These are phyloP conservation scores for Cicer chorassanicum DNA, from an alignment of 306 rosid genomes.

Conservation along the genomic window DNA sequence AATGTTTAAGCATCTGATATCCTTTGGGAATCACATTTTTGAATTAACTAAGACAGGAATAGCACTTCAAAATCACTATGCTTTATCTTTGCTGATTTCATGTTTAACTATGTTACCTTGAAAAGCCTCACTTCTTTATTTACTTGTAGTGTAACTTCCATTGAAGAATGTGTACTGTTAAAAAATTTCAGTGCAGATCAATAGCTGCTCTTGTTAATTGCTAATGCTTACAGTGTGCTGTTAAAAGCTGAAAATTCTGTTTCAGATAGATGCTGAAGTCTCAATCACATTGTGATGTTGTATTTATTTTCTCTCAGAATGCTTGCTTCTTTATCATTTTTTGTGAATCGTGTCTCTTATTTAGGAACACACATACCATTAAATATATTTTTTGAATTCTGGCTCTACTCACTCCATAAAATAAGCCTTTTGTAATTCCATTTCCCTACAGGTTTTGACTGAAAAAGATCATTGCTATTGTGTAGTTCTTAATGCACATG, in stretches of 20 bases:
- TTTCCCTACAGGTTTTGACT: conserved; percentile 76
- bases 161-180: neutral
- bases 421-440: conserved; percentile 40
- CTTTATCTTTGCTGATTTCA: conserved; percentile 38
- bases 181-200: conserved; percentile 5
- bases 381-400: conserved; percentile 26
- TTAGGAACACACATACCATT: conserved; percentile 21
- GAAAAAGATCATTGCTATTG: conserved; percentile 95
- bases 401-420: conserved; percentile 29
- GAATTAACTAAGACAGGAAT: conserved; percentile 27
- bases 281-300: conserved; percentile 25
- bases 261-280: conserved; percentile 25
- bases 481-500: conserved; percentile 96
- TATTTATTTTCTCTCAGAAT: conserved; percentile 35
- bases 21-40: conserved; percentile 32
- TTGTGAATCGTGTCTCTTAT: conserved; percentile 40
- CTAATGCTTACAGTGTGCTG: conserved; percentile 21
- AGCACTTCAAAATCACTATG: conserved; percentile 12
- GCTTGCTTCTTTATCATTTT: conserved; percentile 24
- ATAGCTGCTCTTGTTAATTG: conserved; percentile 34
- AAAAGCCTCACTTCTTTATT: conserved; percentile 26
- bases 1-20: neutral
- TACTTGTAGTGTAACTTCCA: conserved; percentile 8
- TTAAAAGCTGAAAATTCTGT: conserved; percentile 25
- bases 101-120: conserved; percentile 29